Evolutionary conservation across 345 rosid genomes (phyloP).

Genomic region (Xanthoceras sorbifolium): DNA sequence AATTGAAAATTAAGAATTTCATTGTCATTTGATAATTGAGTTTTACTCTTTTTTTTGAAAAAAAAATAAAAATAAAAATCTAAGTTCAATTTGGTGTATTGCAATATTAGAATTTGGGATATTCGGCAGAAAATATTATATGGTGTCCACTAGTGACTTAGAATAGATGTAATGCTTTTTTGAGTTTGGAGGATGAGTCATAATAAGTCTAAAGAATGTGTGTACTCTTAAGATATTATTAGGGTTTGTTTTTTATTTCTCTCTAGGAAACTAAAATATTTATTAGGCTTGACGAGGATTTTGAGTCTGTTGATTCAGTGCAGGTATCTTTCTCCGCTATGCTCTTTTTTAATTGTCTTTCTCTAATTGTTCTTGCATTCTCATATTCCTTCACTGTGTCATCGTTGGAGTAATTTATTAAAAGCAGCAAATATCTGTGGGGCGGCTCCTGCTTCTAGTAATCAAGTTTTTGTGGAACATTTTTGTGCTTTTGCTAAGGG

Average conservation of each 20-base stretch:
- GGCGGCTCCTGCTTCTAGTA: no score
- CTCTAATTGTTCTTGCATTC: not conserved
- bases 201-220: not conserved
- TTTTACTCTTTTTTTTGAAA: not conserved
- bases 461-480: no score
- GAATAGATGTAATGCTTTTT: not conserved
- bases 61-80: no score
- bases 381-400: no score
- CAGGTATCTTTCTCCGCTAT: not conserved
- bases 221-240: not conserved
- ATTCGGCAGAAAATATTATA: not conserved
- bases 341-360: not conserved
- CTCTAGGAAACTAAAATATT: not conserved
- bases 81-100: not conserved
- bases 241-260: no score
- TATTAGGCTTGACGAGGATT: not conserved
- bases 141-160: not conserved
- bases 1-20: not conserved
- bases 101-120: not conserved
- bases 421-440: no score
- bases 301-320: not conserved
- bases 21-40: not conserved
- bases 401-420: no score
- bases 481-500: no score
- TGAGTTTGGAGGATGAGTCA: not conserved